Evolutionary conservation across 495 filamentous ascomycete species (phyloP).

Genomic region (Trichoderma gamsii): DNA sequence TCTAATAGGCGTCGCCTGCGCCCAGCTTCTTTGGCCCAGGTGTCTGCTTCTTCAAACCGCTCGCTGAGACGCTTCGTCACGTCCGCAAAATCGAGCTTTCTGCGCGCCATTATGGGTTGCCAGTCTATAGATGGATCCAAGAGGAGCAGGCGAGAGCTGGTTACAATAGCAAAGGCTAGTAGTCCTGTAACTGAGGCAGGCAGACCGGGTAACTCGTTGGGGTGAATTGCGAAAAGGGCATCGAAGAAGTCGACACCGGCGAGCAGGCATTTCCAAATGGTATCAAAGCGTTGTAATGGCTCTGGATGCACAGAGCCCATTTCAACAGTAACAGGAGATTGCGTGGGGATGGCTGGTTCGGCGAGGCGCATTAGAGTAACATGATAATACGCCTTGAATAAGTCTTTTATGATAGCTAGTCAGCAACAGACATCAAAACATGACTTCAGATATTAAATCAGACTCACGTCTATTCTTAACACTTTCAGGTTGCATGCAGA

Average conservation of each 20-base stretch:
- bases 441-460: neutral
- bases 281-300: slow-evolving; percentile 18
- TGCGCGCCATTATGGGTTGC: slow-evolving; percentile 19
- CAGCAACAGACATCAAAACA: neutral
- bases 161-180: slow-evolving; percentile 23
- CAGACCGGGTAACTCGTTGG: slow-evolving; percentile 18
- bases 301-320: neutral
- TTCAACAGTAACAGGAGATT: neutral
- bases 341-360: slow-evolving; percentile 24
- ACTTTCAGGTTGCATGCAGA: slow-evolving; percentile 5
- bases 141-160: slow-evolving; percentile 20
- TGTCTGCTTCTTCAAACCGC: slow-evolving; percentile 18
- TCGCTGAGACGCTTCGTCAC: slow-evolving; percentile 17
- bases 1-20: slow-evolving; percentile 11
- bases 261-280: slow-evolving; percentile 23
- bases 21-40: slow-evolving; percentile 18
- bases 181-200: slow-evolving; percentile 18
- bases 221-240: slow-evolving; percentile 17
- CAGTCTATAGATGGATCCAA: slow-evolving; percentile 23
- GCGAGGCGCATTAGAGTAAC: slow-evolving; percentile 21
- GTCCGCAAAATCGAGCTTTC: slow-evolving; percentile 19
- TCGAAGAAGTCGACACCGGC: slow-evolving; percentile 18
- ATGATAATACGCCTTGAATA: slow-evolving; percentile 18
- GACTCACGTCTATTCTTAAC: slow-evolving; percentile 20
- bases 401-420: slow-evolving; percentile 12